A percentile compares a stretch with the other conserved stretches of the same genome.
Conservation (phyloP, 768 basidiomycete species). For the Russula olivacea region DNA sequence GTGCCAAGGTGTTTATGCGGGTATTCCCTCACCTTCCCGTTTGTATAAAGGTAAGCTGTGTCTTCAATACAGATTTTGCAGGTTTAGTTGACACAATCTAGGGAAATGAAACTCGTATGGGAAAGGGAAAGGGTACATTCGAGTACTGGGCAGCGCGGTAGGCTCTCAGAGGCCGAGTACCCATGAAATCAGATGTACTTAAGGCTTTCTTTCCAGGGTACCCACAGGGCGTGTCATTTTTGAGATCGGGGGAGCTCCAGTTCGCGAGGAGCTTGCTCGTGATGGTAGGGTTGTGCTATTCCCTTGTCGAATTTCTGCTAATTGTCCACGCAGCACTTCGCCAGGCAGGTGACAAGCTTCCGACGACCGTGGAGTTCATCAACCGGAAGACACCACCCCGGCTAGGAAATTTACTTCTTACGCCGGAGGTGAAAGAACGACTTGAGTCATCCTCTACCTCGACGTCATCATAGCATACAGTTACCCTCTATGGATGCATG, state of each 20-base stretch:
- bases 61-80: neutral
- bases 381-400: conserved; percentile 61
- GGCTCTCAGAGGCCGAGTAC: conserved; percentile 25
- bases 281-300: conserved; percentile 55
- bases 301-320: conserved; percentile 3
- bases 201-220: conserved; percentile 45
- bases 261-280: conserved; percentile 88
- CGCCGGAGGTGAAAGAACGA: conserved; percentile 9
- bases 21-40: conserved; percentile 97
- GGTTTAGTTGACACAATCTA: conserved; percentile 30
- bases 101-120: conserved; percentile 99
- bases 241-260: conserved; percentile 84
- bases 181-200: neutral
- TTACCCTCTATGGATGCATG: neutral
- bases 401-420: conserved; percentile 58
- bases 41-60: conserved; percentile 77
- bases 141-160: conserved; percentile 96
- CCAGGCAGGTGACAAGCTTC: conserved; percentile 82
- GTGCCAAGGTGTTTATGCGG: conserved; percentile 76
- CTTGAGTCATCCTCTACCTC: neutral
- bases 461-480: conserved; percentile 8
- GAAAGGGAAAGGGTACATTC: conserved; percentile 97
- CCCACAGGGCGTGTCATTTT: conserved; percentile 87
- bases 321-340: conserved; percentile 58
- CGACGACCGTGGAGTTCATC: conserved; percentile 85